Percentiles rank a stretch among this genome's conserved stretches.
These are phyloP conservation scores for Capsella bursapastoris DNA, from an alignment of 345 rosid species.

Conservation along the genomic window DNA sequence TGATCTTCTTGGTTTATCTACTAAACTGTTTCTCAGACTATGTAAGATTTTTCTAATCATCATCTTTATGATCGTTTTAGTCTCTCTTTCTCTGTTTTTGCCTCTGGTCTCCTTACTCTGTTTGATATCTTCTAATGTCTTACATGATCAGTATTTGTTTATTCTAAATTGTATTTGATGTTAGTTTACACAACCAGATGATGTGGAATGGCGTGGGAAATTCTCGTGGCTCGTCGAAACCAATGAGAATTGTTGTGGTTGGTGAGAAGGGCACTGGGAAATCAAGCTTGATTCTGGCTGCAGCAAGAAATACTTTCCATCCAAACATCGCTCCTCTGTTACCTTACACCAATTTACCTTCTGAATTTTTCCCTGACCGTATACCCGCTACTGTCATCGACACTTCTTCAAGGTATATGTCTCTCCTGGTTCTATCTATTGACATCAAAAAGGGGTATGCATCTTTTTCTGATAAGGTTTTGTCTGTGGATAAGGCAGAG, in stretches of 20 bases:
- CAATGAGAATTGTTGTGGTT: slow-evolving; percentile 75
- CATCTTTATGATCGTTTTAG: neutral
- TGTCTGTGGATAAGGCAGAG: neutral
- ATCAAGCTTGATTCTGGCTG: slow-evolving; percentile 81
- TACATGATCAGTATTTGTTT: neutral
- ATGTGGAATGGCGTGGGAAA: slow-evolving; percentile 38
- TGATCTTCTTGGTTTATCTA: neutral
- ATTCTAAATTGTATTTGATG: slow-evolving; percentile 1
- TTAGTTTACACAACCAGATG: slow-evolving; percentile 43
- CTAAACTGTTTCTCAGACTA: slow-evolving; percentile 6
- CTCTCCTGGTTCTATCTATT: neutral
- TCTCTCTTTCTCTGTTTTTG: slow-evolving; percentile 20
- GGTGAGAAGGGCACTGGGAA: slow-evolving; percentile 90
- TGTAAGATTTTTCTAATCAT: neutral
- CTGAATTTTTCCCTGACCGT: slow-evolving; percentile 66
- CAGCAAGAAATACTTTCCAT: slow-evolving; percentile 53
- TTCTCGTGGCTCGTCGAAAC: slow-evolving; percentile 47
- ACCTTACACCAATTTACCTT: slow-evolving; percentile 67
- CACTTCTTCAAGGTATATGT: slow-evolving; percentile 74
- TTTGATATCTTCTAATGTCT: slow-evolving; percentile 17
- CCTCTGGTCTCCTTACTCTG: slow-evolving; percentile 3
- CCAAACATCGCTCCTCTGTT: slow-evolving; percentile 61
- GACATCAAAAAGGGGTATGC: neutral
- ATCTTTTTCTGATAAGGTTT: neutral
- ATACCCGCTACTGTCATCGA: slow-evolving; percentile 75